Evolutionary conservation across 345 rosid genomes (phyloP).

Genomic region (Gossypium australe): DNA sequence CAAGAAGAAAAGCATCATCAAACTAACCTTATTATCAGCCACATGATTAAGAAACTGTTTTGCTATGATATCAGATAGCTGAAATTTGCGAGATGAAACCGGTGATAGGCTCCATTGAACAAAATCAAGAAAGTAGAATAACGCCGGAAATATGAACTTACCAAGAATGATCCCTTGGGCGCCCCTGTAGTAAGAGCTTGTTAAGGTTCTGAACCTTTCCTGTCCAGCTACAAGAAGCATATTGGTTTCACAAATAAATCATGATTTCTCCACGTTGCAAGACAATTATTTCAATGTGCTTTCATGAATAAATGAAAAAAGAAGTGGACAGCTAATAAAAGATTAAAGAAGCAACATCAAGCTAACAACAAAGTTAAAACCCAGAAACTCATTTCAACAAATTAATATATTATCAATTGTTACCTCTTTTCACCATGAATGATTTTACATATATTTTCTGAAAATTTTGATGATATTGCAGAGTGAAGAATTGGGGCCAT

Average conservation of each 20-base stretch:
- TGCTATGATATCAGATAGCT: neutral
- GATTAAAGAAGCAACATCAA: neutral
- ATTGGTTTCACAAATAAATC: constrained; percentile 6
- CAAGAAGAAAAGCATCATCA: neutral
- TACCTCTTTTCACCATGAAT: neutral
- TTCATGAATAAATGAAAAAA: neutral
- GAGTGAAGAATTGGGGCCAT: neutral
- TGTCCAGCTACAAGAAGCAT: constrained; percentile 79
- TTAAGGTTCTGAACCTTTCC: constrained; percentile 87
- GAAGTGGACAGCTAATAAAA: neutral
- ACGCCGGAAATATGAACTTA: constrained; percentile 27
- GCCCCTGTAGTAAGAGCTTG: constrained; percentile 90
- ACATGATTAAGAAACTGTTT: neutral
- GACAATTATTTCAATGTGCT: neutral
- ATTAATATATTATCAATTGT: constrained; percentile 4
- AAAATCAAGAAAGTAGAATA: constrained; percentile 11
- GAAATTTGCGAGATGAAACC: neutral
- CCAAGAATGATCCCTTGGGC: constrained; percentile 95
- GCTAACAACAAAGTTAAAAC: neutral
- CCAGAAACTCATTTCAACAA: neutral
- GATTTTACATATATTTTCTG: neutral
- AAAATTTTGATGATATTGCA: neutral
- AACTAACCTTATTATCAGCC: neutral
- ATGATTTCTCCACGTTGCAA: neutral
- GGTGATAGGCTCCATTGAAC: neutral